phyloP scores from a whole-genome alignment of 2,329 filamentous ascomycete species.

The Neospermospora avenae region DNA sequence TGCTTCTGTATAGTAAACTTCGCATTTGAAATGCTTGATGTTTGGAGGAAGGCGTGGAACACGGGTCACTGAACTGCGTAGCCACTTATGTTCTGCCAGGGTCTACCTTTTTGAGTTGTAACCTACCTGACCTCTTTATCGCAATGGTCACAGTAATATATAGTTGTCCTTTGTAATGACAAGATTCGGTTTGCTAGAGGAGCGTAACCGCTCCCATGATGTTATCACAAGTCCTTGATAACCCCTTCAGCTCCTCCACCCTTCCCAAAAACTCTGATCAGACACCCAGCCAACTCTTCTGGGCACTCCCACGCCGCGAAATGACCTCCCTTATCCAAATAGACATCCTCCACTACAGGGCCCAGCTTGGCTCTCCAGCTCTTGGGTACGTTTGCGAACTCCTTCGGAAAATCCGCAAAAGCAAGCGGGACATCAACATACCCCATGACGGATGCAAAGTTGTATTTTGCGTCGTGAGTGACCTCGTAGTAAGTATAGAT shows the following conservation, averaged over 20 bases:
- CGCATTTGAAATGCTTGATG: not conserved
- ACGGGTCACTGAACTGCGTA: too few relatives aligned
- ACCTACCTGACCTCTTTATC: not conserved
- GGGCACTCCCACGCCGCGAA: conserved; percentile 59
- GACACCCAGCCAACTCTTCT: conserved; percentile 46
- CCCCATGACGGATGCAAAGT: conserved; percentile 3
- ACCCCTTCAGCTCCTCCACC: conserved; percentile 40
- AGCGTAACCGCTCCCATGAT: not conserved
- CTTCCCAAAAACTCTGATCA: conserved; percentile 54
- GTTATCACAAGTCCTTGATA: conserved; percentile 9
- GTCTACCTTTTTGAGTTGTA: not conserved
- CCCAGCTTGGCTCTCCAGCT: conserved; percentile 57
- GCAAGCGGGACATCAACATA: conserved; percentile 45
- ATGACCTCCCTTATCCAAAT: conserved; percentile 38
- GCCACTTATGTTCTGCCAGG: too few relatives aligned
- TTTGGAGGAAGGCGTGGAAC: conserved; percentile 28
- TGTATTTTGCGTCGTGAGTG: conserved; percentile 36
- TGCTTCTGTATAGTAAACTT: not conserved
- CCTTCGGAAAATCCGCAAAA: conserved; percentile 53
- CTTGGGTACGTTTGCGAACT: conserved; percentile 50
- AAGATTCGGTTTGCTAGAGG: too few relatives aligned
- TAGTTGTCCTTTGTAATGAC: too few relatives aligned
- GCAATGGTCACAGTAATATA: too few relatives aligned
- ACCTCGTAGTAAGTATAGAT: conserved; percentile 71
- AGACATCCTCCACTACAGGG: conserved; percentile 52